Percentiles rank a stretch among this genome's conserved stretches.
Evolutionary conservation across 1,284 basidiomycete genomes (phyloP).

Genomic region (Schizophyllum amplum): DNA sequence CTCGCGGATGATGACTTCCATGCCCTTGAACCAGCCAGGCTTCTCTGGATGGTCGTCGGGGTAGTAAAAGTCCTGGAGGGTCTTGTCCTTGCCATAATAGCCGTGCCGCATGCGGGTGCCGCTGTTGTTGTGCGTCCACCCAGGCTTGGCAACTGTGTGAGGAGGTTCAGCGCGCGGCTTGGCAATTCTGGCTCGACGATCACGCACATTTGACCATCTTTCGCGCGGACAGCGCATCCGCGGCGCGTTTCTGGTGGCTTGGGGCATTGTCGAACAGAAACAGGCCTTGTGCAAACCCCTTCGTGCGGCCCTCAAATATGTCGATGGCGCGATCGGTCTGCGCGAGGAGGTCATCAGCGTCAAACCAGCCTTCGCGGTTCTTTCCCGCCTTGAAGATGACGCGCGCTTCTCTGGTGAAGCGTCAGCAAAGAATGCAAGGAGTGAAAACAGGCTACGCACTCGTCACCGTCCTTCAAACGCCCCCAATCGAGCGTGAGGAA

Average conservation of each 20-base stretch:
- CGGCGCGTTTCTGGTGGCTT: slow-evolving; percentile 24
- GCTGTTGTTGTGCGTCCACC: slow-evolving; percentile 18
- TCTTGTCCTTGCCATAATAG: slow-evolving; percentile 14
- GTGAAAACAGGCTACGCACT: slow-evolving; percentile 14
- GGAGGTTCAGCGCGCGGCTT: no score
- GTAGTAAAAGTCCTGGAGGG: slow-evolving; percentile 23
- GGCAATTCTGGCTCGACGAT: no score
- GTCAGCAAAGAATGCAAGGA: background rate
- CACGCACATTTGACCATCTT: slow-evolving; percentile 28
- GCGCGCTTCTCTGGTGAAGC: slow-evolving; percentile 15
- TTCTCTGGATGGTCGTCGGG: slow-evolving; percentile 20
- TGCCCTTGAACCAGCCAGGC: slow-evolving; percentile 26
- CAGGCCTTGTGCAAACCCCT: slow-evolving; percentile 18
- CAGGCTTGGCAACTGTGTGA: no score
- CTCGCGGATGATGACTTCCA: slow-evolving; percentile 23
- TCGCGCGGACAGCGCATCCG: slow-evolving; percentile 23
- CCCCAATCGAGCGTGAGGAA: slow-evolving; percentile 26
- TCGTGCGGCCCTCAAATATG: slow-evolving; percentile 23
- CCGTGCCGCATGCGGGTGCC: slow-evolving; percentile 19
- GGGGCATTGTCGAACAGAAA: slow-evolving; percentile 32
- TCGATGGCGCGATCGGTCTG: slow-evolving; percentile 24
- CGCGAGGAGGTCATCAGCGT: slow-evolving; percentile 19
- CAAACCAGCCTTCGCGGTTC: slow-evolving; percentile 26
- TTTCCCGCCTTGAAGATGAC: slow-evolving; percentile 26
- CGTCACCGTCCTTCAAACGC: slow-evolving; percentile 17